Evolutionary conservation across 116 monocot genomes (phyloP).

Genomic region (Trichopus zeylanicus): DNA sequence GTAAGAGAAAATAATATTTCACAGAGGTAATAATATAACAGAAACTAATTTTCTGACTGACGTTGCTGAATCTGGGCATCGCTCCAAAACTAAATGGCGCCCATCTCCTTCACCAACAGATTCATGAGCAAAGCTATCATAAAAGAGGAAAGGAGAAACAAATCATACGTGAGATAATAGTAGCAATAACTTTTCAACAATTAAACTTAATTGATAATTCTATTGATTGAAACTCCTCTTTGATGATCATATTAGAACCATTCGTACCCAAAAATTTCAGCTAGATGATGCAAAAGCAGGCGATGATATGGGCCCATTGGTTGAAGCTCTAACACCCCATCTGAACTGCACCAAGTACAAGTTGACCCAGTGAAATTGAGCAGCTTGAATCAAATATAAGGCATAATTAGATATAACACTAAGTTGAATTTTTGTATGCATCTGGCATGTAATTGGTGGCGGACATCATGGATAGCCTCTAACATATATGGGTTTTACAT

Average conservation of each 20-base stretch:
- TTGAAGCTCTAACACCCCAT: conserved; percentile 68
- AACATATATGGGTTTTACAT: too few species aligned
- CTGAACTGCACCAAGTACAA: conserved; percentile 42
- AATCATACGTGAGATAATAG: background rate
- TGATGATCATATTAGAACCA: too few species aligned
- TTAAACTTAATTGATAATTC: background rate
- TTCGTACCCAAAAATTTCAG: conserved; percentile 83
- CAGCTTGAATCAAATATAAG: background rate
- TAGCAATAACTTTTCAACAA: background rate
- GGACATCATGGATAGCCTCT: too few species aligned
- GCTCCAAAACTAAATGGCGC: conserved; percentile 74
- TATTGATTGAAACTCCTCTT: background rate
- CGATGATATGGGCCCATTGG: conserved; percentile 77
- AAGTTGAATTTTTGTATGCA: too few species aligned
- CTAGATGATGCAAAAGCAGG: conserved; percentile 82
- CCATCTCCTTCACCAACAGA: conserved; percentile 92
- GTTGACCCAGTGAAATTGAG: background rate
- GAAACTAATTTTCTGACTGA: conserved; percentile 28
- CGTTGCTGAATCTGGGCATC: conserved; percentile 78
- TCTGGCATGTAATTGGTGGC: too few species aligned
- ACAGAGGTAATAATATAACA: too few species aligned
- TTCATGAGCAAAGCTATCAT: conserved; percentile 96
- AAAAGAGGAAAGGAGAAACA: background rate
- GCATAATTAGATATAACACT: background rate
- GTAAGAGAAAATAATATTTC: too few species aligned